Evolutionary conservation across 1,284 basidiomycete species (phyloP).

Genomic region (Ceratobasidium sp.): DNA sequence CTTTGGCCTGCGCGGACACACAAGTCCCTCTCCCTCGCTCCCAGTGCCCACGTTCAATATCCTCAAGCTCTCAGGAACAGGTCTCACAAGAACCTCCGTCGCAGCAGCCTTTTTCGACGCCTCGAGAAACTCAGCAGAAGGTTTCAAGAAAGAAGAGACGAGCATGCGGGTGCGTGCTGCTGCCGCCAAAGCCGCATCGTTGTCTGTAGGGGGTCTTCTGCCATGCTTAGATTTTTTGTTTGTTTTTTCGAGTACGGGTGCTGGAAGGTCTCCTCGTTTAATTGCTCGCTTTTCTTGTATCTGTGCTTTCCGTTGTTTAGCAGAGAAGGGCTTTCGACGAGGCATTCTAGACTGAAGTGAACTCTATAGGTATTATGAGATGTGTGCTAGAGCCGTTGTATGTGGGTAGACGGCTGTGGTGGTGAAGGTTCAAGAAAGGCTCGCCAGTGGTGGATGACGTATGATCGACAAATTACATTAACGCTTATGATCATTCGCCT

Average conservation of each 20-base stretch:
- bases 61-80: conserved; percentile 66
- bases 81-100: conserved; percentile 69
- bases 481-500: background rate
- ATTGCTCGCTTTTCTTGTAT: conserved; percentile 82
- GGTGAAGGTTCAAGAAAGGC: background rate
- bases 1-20: conserved; percentile 81
- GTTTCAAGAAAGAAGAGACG: conserved; percentile 79
- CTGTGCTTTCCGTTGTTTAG: conserved; percentile 78
- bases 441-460: conserved; percentile 6
- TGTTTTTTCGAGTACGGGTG: conserved; percentile 58
- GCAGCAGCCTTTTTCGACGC: conserved; percentile 72
- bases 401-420: too few species aligned
- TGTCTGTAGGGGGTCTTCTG: conserved; percentile 38
- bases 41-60: conserved; percentile 51
- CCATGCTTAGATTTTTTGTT: conserved; percentile 5
- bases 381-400: background rate
- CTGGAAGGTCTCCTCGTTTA: conserved; percentile 79
- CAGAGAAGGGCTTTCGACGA: conserved; percentile 72
- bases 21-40: conserved; percentile 54
- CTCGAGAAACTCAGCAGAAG: conserved; percentile 75
- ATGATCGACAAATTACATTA: background rate
- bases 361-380: too few species aligned
- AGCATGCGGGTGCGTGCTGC: conserved; percentile 56
- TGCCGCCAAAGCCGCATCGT: conserved; percentile 25
- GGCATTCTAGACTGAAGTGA: conserved; percentile 61